These are phyloP conservation scores for Lipomyces chichibuensis DNA, from an alignment of 805 yeast species.

Conservation along the genomic window DNA sequence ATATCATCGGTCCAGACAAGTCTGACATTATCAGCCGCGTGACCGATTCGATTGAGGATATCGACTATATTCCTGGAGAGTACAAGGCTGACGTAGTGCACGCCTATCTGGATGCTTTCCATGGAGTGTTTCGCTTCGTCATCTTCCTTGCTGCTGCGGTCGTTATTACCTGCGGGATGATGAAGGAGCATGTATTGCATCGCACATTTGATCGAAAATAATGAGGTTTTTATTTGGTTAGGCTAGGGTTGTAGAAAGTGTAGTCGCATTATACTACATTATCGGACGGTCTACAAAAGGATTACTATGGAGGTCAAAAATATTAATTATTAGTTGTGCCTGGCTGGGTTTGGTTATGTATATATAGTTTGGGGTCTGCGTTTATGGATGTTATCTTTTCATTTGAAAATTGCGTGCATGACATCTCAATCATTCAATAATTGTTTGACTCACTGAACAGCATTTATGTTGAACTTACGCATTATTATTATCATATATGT, in stretches of 20 bases:
- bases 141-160: slow-evolving; percentile 28
- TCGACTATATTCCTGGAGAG: slow-evolving; percentile 21
- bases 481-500: not conserved
- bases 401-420: no score
- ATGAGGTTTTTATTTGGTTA: not conserved
- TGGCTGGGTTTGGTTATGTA: no score
- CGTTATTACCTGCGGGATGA: slow-evolving; percentile 28
- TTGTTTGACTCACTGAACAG: not conserved
- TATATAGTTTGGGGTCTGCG: no score
- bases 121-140: slow-evolving; percentile 31
- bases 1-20: slow-evolving; percentile 26
- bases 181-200: slow-evolving; percentile 30
- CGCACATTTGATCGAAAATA: slow-evolving; percentile 13
- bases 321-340: no score
- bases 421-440: no score
- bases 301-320: not conserved
- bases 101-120: slow-evolving; percentile 33
- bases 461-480: not conserved
- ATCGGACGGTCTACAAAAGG: not conserved
- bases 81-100: slow-evolving; percentile 26
- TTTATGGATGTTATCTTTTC: no score
- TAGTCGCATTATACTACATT: not conserved
- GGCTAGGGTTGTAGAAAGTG: not conserved
- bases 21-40: slow-evolving; percentile 30
- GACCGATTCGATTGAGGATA: slow-evolving; percentile 31